Percentiles rank a stretch among this genome's conserved stretches.
Conservation (phyloP, 139 green algal genomes). For the Picochlorum sp. region DNA sequence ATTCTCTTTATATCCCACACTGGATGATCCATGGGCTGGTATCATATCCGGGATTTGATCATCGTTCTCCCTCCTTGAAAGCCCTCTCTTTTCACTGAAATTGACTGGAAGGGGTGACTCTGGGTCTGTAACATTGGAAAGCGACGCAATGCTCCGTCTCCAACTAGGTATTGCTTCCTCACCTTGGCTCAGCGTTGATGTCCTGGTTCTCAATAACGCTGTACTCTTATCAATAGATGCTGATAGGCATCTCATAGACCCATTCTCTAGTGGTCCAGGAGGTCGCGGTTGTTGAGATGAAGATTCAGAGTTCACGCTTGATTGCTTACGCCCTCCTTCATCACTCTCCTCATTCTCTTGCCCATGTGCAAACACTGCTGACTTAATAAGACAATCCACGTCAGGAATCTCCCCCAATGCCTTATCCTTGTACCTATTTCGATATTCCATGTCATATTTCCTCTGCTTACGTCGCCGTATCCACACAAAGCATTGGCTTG, state of each 20-base stretch:
- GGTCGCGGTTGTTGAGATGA: neutral
- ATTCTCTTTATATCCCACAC: neutral
- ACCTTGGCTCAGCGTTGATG: too few relatives aligned
- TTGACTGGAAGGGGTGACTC: neutral
- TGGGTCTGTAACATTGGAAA: neutral
- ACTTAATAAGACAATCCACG: slow-evolving; percentile 4
- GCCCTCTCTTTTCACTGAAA: neutral
- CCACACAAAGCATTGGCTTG: neutral
- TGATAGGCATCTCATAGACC: neutral
- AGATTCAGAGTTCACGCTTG: too few relatives aligned
- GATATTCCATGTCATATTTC: slow-evolving; percentile 1
- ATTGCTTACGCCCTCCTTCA: neutral
- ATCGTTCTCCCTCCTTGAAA: neutral
- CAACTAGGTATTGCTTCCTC: neutral
- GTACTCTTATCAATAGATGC: neutral
- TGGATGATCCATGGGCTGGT: too few relatives aligned
- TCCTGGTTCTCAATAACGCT: neutral
- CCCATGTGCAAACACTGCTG: neutral
- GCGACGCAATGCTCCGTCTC: neutral
- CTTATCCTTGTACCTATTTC: slow-evolving; percentile 1
- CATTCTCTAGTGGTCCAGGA: neutral
- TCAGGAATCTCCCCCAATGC: neutral
- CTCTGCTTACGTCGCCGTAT: neutral
- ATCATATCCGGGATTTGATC: too few relatives aligned
- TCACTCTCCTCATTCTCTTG: neutral